Percentiles rank a stretch among this genome's conserved stretches.
phyloP scores from a whole-genome alignment of 257 asterid genomes.

The Petrea volubilis region DNA sequence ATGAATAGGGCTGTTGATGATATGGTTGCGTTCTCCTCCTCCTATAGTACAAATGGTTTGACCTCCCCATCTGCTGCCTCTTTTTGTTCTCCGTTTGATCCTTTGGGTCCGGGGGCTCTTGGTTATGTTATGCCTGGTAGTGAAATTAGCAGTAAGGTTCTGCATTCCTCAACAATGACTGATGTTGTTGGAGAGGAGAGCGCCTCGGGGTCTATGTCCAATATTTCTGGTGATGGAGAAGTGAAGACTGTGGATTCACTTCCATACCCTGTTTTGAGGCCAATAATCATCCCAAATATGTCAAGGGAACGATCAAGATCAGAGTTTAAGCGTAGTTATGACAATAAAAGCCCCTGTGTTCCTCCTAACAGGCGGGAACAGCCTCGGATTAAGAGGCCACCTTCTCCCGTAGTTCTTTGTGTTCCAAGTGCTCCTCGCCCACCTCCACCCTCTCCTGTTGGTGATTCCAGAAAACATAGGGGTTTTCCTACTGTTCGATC shows the following conservation, averaged over 20 bases:
- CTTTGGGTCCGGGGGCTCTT: slow-evolving; percentile 80
- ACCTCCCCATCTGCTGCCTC: slow-evolving; percentile 96
- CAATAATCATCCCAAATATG: slow-evolving; percentile 91
- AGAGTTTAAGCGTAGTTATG: slow-evolving; percentile 76
- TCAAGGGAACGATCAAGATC: slow-evolving; percentile 92
- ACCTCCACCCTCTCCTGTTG: slow-evolving; percentile 96
- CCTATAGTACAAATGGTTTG: slow-evolving; percentile 96
- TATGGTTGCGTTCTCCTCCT: slow-evolving; percentile 99
- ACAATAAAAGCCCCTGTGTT: slow-evolving; percentile 93
- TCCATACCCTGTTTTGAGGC: slow-evolving; percentile 92
- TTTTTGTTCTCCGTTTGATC: slow-evolving; percentile 92
- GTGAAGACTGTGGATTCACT: slow-evolving; percentile 76
- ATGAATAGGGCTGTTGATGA: slow-evolving; percentile 95
- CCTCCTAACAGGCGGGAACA: slow-evolving; percentile 89
- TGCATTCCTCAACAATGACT: slow-evolving; percentile 66
- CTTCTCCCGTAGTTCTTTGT: slow-evolving; percentile 98
- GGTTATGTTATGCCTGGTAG: slow-evolving; percentile 90
- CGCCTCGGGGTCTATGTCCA: slow-evolving; percentile 68
- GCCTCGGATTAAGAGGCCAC: slow-evolving; percentile 94
- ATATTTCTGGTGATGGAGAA: slow-evolving; percentile 72
- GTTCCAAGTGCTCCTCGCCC: slow-evolving; percentile 98
- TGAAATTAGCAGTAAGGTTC: slow-evolving; percentile 78
- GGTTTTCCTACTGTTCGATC: slow-evolving; percentile 97
- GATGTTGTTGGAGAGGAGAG: slow-evolving; percentile 79
- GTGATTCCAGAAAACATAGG: slow-evolving; percentile 86